Conservation (phyloP, 495 filamentous ascomycete species). For the Daldinia bambusicola region DNA sequence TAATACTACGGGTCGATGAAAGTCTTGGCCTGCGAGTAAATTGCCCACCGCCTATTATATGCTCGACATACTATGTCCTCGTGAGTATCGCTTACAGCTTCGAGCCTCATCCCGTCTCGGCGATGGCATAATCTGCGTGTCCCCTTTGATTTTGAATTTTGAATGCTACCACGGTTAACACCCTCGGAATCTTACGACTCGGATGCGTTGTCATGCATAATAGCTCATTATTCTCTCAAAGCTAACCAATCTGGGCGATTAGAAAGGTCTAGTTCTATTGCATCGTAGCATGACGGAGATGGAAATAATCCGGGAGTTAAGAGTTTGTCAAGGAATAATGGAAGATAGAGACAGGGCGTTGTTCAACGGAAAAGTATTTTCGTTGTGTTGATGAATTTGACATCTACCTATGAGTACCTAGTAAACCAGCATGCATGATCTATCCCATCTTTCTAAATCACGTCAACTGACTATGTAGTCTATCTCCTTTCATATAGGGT, state of each 20-base stretch:
- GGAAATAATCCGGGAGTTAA: neutral
- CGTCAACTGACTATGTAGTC: neutral
- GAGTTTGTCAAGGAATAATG: neutral
- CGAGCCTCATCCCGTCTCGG: neutral
- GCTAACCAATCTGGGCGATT: neutral
- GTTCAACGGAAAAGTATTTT: neutral
- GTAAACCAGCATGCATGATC: neutral
- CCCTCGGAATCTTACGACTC: conserved; percentile 8
- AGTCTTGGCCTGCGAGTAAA: neutral
- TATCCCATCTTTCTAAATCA: neutral
- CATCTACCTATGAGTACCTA: neutral
- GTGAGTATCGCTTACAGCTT: neutral
- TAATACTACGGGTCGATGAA: neutral
- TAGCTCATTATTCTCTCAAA: neutral
- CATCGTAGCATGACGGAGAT: neutral
- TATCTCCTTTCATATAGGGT: neutral
- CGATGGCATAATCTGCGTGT: neutral
- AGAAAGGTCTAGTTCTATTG: neutral
- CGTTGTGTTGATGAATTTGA: neutral
- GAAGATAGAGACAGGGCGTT: neutral
- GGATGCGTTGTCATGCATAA: neutral
- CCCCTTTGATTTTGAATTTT: neutral
- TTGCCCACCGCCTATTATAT: neutral
- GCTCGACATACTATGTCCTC: neutral
- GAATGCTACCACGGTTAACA: conserved; percentile 1